A percentile compares a stretch with the other conserved stretches of the same genome.
These are phyloP conservation scores for Lithospermum erythrorhizon DNA, from an alignment of 257 asterid genomes.

Conservation along the genomic window DNA sequence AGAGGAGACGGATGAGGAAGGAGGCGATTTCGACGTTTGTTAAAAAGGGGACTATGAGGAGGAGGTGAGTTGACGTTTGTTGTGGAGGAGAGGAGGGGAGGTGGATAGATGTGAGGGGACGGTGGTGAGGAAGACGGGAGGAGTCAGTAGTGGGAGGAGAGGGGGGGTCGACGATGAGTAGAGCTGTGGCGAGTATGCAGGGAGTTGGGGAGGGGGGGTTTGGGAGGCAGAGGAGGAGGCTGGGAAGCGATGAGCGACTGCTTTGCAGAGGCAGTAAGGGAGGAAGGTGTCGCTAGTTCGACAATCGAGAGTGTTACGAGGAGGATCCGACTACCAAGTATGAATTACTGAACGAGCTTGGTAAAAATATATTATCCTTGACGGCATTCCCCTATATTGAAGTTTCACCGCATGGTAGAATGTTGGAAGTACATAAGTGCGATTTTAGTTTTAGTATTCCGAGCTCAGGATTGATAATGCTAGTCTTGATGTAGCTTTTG, in stretches of 20 bases:
- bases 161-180: conserved; percentile 69
- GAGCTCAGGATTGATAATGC: background rate
- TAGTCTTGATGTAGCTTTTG: background rate
- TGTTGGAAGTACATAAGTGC: too few species aligned
- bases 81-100: conserved; percentile 40
- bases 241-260: conserved; percentile 6
- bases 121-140: conserved; percentile 43
- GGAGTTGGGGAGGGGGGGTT: conserved; percentile 57
- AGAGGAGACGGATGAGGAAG: conserved; percentile 18
- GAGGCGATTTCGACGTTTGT: too few species aligned
- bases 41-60: too few species aligned
- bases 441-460: background rate
- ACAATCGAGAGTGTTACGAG: conserved; percentile 62
- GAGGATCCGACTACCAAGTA: conserved; percentile 91
- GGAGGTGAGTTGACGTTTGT: conserved; percentile 72
- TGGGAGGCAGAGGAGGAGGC: conserved; percentile 39
- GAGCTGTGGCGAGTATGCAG: conserved; percentile 97
- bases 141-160: conserved; percentile 21
- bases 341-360: conserved; percentile 91
- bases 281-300: conserved; percentile 73
- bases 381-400: conserved; percentile 5
- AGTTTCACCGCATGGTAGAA: too few species aligned
- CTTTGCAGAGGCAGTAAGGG: conserved; percentile 36
- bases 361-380: conserved; percentile 32
- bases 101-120: conserved; percentile 47